A percentile compares a stretch with the other conserved stretches of the same genome.
These are phyloP conservation scores for Schizophyllum commune DNA, from an alignment of 1,284 basidiomycete genomes.

Conservation along the genomic window DNA sequence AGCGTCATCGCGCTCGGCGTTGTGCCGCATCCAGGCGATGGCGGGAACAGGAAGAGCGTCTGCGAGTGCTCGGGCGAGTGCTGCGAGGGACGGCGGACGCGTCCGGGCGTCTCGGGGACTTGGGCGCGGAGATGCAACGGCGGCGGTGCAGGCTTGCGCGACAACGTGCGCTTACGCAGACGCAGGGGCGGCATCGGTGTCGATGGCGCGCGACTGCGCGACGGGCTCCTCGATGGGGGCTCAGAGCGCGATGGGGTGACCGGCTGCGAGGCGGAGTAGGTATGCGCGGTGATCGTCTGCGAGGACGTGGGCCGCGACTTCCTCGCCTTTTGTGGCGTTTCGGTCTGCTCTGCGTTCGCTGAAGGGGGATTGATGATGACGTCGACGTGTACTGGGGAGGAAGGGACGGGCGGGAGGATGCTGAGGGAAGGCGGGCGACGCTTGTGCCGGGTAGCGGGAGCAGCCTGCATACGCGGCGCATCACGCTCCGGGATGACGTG, in stretches of 20 bases:
- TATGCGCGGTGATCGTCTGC: neutral
- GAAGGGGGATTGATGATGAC: conserved; percentile 22
- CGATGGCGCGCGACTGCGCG: conserved; percentile 6
- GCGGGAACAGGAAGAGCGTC: conserved; percentile 78
- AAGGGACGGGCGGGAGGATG: conserved; percentile 60
- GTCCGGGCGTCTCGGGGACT: conserved; percentile 15
- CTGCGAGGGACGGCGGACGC: conserved; percentile 16
- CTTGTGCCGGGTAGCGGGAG: conserved; percentile 38
- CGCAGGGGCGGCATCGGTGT: conserved; percentile 16
- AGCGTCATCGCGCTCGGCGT: conserved; percentile 43
- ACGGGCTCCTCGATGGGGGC: neutral
- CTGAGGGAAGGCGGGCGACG: conserved; percentile 53
- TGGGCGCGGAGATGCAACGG: conserved; percentile 42
- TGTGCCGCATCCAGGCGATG: conserved; percentile 46
- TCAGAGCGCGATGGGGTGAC: neutral
- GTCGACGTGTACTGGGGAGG: conserved; percentile 51
- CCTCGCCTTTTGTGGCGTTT: neutral
- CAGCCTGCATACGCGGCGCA: neutral
- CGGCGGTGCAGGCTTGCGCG: conserved; percentile 44
- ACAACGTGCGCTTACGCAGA: conserved; percentile 42
- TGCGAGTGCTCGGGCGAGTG: conserved; percentile 42
- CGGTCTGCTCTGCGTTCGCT: conserved; percentile 5
- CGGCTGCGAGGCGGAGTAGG: neutral
- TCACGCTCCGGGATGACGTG: neutral
- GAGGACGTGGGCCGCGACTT: neutral